Evolutionary conservation across 371 early-diverging fungal genomes (phyloP).

Genomic region (Cladochytrium tenue): DNA sequence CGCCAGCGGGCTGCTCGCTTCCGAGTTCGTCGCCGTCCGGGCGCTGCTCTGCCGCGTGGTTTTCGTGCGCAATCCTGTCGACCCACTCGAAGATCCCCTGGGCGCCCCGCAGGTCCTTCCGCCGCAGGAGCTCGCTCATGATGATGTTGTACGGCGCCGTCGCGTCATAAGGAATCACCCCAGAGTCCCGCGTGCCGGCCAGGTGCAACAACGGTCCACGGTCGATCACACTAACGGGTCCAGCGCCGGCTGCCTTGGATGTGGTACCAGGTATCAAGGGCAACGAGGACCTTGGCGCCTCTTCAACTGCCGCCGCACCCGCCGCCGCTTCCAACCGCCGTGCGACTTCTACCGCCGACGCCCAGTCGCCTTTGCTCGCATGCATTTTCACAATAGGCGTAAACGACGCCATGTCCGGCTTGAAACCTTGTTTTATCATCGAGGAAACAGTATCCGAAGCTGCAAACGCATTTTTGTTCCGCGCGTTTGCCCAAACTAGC

Average conservation of each 20-base stretch:
- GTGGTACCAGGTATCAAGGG: background rate
- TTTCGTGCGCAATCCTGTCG: background rate
- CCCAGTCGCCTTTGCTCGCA: background rate
- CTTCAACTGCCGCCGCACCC: background rate
- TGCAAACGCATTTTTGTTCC: background rate
- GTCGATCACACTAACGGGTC: background rate
- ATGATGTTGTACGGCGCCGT: slow-evolving; percentile 8
- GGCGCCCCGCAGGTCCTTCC: background rate
- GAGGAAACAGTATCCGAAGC: background rate
- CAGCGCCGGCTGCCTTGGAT: background rate
- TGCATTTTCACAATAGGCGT: background rate
- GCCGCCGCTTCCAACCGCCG: background rate
- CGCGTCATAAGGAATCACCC: background rate
- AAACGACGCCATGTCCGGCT: background rate
- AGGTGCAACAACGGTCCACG: background rate
- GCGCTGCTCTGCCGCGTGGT: background rate
- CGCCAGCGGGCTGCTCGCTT: no score
- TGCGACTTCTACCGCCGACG: background rate
- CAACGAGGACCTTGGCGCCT: background rate
- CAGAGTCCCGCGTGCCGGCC: background rate
- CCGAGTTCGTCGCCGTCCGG: background rate
- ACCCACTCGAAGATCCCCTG: background rate
- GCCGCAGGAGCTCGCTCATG: background rate
- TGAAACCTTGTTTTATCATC: background rate
- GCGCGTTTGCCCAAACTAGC: background rate